These are phyloP conservation scores for Cryphonectria nitschkei DNA, from an alignment of 2,329 filamentous ascomycete genomes.

Conservation along the genomic window DNA sequence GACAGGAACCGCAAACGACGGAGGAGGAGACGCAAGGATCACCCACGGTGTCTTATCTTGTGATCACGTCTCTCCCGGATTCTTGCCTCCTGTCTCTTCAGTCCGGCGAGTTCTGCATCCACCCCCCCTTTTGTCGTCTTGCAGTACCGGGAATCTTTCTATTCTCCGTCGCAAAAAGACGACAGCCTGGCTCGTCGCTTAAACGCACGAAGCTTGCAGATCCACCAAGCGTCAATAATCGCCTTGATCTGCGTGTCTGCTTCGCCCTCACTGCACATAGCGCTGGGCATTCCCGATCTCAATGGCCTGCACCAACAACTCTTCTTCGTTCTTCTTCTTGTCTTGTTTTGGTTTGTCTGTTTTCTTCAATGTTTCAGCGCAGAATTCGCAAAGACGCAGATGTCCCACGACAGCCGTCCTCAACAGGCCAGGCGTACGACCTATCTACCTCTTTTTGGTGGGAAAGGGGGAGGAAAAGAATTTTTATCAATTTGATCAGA, in stretches of 20 bases:
- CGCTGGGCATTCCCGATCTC: background rate
- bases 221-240: background rate
- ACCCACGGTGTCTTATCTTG: constrained; percentile 27
- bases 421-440: constrained; percentile 9
- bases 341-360: background rate
- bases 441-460: background rate
- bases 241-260: background rate
- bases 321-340: background rate
- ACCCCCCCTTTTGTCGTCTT: too few species aligned
- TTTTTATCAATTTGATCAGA: background rate
- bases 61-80: constrained; percentile 15
- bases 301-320: constrained; percentile 3
- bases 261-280: background rate
- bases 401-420: constrained; percentile 14
- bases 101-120: constrained; percentile 1
- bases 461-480: too few species aligned
- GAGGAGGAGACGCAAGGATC: constrained; percentile 27
- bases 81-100: background rate
- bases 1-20: constrained; percentile 25
- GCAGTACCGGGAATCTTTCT: background rate
- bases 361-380: constrained; percentile 2
- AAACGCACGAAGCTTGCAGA: background rate
- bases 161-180: background rate
- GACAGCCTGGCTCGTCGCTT: background rate
- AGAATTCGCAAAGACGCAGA: constrained; percentile 15